Base-by-base conservation (phyloP, 495 filamentous ascomycete species). In the Aspergillus bertholletiae region DNA sequence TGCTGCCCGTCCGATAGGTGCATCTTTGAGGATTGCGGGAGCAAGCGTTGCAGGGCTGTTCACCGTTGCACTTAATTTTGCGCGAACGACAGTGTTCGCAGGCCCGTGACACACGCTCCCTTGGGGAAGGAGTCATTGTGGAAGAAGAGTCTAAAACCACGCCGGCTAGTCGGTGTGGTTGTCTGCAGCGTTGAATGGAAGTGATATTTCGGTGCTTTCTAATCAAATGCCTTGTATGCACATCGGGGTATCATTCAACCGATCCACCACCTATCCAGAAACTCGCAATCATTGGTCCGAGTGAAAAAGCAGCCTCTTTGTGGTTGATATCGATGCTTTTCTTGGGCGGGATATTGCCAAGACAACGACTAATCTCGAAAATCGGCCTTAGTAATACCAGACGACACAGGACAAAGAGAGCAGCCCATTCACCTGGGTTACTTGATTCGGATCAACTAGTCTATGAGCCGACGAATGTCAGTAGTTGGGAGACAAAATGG, bases 41-140 rank as follows among this genome's bases (percentile, higher is more conserved):
- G 53, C 57, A 59, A 24, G 46, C 52, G 32, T 49, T 51, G 44
- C 71, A 75, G 7, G 72, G 72, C 23, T 41, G 46, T 15, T 61
- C 53, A 15, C 70, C 63, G 37, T 75, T 56, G 51, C 72, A 75
- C 11, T 66, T 64, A 35, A 72, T 55, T 35, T 75, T 75, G 1
- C 71, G 63, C 22, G 47, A 32, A 9, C 71, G 49, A 44, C 73
- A 75, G 8, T 60, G 63, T 7, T 60, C 54, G 55, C 72, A 75
- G 30, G 57, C 51, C 23, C 57, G 45, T 12, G 57, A 17, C 43
- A 51, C 47, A 7, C 57, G 51, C 27, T 53, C 49, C 27, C 51
- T 26, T 7, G 56, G 56, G 28, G 44, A 48, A 15, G 54, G 46
- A 20, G 39, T 46, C 54, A 51, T 51, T 2, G 28, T 40, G 46